Base-by-base conservation (phyloP, 108 stramenopile species). In the Nitzschia inconspicua region DNA sequence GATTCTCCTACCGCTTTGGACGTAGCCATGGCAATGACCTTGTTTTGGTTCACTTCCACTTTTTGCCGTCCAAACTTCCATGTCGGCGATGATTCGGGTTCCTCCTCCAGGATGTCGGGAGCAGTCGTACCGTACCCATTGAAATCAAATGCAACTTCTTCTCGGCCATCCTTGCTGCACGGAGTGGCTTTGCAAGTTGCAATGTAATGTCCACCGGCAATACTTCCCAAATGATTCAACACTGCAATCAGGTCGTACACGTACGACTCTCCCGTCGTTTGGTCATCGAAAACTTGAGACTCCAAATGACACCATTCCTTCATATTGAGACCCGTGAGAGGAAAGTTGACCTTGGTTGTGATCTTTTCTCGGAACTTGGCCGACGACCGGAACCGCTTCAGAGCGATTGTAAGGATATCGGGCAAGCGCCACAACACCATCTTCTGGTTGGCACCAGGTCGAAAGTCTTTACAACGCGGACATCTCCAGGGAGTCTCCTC, bases 201-300 rank as follows among this genome's bases (percentile, higher is more conserved):
- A n/a, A 96, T 91, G 61, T 99, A 99, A 72, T 99, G 98, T 1
- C 98, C 98, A 19, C 96, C 93, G 0, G 85, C 89, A 77, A 97
- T 90, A 8, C 95, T 86, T 13, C 98, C 98, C 60, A 95, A 78
- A 68, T 99, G 98, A 79, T 97, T 97, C 26, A 93, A 67, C 18
- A 98, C 96, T 19, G 86, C 96, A 63, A 93, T 81, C 34, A 96
- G 69, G 63, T 97, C 95, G 67, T 97, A 97, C 5, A 86, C 60
- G 55, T 59, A 70, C 5, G 68, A 44, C 9, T 91, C 89, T 40
- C 66, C 62, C 23, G 62, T 47, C 7, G 54, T 25, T 10, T 58
- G 60, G 6, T 62, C 42, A 31, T 75, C 48, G 19, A 69, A 47
- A 3, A 67, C 66, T 13, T 84, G 89, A 24, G 89, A 88, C 24